Base-by-base conservation (phyloP, 1,139 yeast species). In the Lodderomyces parapsilosis region DNA sequence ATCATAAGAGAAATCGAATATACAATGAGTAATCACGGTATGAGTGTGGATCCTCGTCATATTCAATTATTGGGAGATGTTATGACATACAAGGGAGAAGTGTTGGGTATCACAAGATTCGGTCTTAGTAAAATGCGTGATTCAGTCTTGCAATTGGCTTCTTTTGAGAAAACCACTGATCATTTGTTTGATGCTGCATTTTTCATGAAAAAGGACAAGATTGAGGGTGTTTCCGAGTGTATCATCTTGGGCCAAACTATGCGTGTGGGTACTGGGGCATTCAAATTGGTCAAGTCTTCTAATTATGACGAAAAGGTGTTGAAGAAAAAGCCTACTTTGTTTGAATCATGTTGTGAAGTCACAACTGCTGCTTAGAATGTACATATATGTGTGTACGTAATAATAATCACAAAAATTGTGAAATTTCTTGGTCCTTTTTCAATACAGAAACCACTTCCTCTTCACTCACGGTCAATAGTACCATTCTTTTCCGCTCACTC, bases 11-110 rank as follows among this genome's bases (percentile, higher is more conserved):
- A 94, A 71, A 93, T 94, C 63, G 96, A 89, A 63, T 90, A 91
- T 59, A 94, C 99, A 44, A 94, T 94, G 99, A 84, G 96, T 65
- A 89, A 90, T 65, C 99, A 94, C 74, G 99, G 99, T 66, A 94
- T 94, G 99, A 88, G 96, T 63, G 98, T 94, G 45, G 99, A 94
- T 74, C 99, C 99, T 50, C 96, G 99, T 74, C 99, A 94, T 68
- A 90, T 94, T 62, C 99, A 93, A 69, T 72, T 94, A 42, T 71
- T 94, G 50, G 99, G 99, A 50, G 99, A 94, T 63, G 99, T 94
- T 45, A 94, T 94, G 99, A 89, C 98, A 0, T 94, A 89, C 65
- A 94, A 93, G 69, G 99, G 99, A 47, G 99, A 94, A 62, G 96
- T 94, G 6, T 76, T 94, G 56, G 99, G 99, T 65, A 94, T 94